phyloP scores from a whole-genome alignment of 108 stramenopile genomes.

The Fragilariopsis cylindrus region DNA sequence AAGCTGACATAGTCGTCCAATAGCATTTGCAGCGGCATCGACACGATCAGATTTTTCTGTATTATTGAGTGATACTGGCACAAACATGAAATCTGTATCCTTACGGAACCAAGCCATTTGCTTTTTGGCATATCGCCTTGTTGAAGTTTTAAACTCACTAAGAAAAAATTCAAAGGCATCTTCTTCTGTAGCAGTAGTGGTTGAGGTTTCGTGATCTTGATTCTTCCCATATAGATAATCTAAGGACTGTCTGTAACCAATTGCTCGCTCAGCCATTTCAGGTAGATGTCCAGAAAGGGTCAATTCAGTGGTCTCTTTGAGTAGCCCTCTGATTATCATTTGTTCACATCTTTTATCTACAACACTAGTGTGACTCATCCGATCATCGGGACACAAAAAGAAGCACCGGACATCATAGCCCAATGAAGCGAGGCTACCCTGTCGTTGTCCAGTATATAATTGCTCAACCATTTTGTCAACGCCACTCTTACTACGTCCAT shows the following conservation, averaged over 20 bases:
- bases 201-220: constrained; percentile 13
- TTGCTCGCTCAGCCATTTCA: constrained; percentile 84
- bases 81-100: constrained; percentile 76
- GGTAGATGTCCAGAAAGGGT: constrained; percentile 58
- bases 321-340: constrained; percentile 85
- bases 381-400: constrained; percentile 91
- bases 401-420: constrained; percentile 95
- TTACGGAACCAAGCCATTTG: constrained; percentile 97
- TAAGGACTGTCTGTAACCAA: constrained; percentile 95
- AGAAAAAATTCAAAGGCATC: constrained; percentile 70
- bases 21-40: constrained; percentile 40
- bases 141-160: constrained; percentile 84
- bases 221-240: constrained; percentile 68
- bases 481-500: background rate
- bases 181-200: constrained; percentile 31
- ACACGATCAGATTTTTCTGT: constrained; percentile 43
- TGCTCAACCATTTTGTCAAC: constrained; percentile 43
- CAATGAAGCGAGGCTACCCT: constrained; percentile 48
- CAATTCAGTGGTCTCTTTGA: constrained; percentile 82
- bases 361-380: constrained; percentile 78
- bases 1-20: constrained; percentile 54
- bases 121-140: constrained; percentile 90
- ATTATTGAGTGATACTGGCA: constrained; percentile 59
- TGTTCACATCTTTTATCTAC: constrained; percentile 92
- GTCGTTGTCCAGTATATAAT: constrained; percentile 75